Evolutionary conservation across 2,329 filamentous ascomycete genomes (phyloP), one percentile per base, ranked within the genome.

Genomic region (Neofusicoccum sp.): DNA sequence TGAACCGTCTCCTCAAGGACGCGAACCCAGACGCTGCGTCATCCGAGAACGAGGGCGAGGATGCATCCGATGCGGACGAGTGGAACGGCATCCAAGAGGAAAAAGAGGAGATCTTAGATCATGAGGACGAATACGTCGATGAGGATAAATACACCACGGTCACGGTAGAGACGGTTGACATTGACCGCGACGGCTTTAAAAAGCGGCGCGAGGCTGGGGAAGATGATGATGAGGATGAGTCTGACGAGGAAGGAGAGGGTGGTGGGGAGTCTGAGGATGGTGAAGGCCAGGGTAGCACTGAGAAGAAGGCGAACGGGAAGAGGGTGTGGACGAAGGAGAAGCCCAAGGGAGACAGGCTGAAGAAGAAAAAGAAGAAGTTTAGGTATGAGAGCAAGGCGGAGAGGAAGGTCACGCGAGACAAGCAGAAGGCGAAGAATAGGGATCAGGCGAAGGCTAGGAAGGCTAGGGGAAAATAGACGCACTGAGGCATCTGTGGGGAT

Each of bases 101-200:
- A 14, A 30, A 89, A 66, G 57, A 64, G 14, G 86, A 89, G 65
- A 77, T 78, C 6, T 75, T 95, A 45, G 87, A 96, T 71, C 87
- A 91, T 67, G 90, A 96, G 73, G 92, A 93, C 66, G 92, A 98
- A 74, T 99, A 97, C 76, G 85, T 97, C 65, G 95, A 99, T 74
- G 95, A 98, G 73, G 93, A 97, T 74, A 90, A 89, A 71, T 97
- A 91, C 73, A 98, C 95, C 0, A 96, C 91, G 0, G 95, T 99
- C 28, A 97, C 91, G 0, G 87, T 99, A 1, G 93, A 97, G 73
- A 89, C 90, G 9, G 91, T 99, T 66, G 89, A 88, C 64, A 84
- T 96, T 14, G 88, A 89, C 11, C 85, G 86, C 66, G 86, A 92
- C 60, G 90, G 90, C 0, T 77, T 96, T 49, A 81, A 85, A 61